A percentile compares a stretch with the other conserved stretches of the same genome.
These are phyloP conservation scores for Colletotrichum tanaceti DNA, from an alignment of 2,329 filamentous ascomycete species.

Conservation along the genomic window DNA sequence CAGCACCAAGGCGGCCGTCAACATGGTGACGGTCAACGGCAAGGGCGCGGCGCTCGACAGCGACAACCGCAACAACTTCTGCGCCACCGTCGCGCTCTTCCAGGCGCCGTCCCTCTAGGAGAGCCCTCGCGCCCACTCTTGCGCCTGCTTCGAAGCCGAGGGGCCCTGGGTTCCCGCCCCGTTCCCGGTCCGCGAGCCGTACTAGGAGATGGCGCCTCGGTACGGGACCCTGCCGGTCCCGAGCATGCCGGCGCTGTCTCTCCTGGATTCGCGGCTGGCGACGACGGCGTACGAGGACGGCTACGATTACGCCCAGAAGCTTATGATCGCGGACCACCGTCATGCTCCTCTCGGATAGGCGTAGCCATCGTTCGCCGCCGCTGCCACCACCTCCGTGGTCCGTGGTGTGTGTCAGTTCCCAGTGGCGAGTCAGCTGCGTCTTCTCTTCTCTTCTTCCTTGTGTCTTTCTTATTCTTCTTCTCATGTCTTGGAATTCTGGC, in stretches of 20 bases:
- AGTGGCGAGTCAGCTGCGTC: neutral
- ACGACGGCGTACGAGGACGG: neutral
- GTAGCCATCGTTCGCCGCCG: neutral
- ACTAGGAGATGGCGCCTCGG: neutral
- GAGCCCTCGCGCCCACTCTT: neutral
- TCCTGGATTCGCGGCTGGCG: neutral
- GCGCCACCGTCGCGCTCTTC: slow-evolving; percentile 69
- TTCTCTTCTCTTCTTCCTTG: neutral
- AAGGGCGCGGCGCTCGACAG: slow-evolving; percentile 63
- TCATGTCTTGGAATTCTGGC: neutral
- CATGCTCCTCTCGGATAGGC: neutral
- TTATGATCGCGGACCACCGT: neutral
- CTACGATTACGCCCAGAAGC: slow-evolving; percentile 2
- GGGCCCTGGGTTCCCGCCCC: neutral
- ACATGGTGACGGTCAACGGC: slow-evolving; percentile 77
- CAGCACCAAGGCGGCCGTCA: slow-evolving; percentile 78
- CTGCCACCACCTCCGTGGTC: neutral
- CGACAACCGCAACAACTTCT: slow-evolving; percentile 75
- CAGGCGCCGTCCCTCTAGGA: slow-evolving; percentile 30
- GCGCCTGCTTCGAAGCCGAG: neutral
- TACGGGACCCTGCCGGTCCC: neutral
- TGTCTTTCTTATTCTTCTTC: neutral
- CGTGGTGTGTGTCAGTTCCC: neutral
- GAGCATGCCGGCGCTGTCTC: neutral
- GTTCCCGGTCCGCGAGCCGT: neutral